Conservation (phyloP, 2,329 filamentous ascomycete genomes). For the Trichoderma sp. region DNA sequence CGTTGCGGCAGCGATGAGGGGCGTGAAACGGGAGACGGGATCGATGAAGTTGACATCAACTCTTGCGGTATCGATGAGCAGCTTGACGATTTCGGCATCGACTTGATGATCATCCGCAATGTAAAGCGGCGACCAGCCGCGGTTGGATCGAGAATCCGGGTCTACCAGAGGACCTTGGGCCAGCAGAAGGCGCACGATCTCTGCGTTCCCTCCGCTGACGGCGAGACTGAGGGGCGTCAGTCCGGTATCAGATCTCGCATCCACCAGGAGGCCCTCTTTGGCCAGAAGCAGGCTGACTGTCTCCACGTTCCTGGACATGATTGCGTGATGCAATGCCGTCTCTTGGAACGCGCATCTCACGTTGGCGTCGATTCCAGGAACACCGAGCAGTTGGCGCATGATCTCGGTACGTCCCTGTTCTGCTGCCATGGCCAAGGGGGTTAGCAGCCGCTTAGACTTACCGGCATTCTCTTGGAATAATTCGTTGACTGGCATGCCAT, state of each 20-base stretch:
- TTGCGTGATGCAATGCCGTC: neutral
- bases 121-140: neutral
- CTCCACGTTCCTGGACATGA: neutral
- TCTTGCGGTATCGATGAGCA: slow-evolving; percentile 2
- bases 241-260: neutral
- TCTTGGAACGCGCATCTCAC: too few relatives aligned
- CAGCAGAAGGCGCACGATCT: neutral
- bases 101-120: neutral
- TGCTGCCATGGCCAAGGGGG: neutral
- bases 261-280: neutral
- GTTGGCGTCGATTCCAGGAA: neutral
- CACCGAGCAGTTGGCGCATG: neutral
- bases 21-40: neutral
- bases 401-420: neutral
- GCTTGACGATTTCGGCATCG: neutral
- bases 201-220: neutral
- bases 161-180: neutral
- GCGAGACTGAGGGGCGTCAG: neutral
- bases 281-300: neutral
- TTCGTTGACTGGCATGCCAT: neutral
- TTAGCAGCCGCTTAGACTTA: too few relatives aligned
- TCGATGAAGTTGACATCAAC: neutral
- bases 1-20: neutral
- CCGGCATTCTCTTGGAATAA: neutral
- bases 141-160: neutral